Conservation (phyloP, 2,329 filamentous ascomycete species). For the Blastomyces gilchristii region DNA sequence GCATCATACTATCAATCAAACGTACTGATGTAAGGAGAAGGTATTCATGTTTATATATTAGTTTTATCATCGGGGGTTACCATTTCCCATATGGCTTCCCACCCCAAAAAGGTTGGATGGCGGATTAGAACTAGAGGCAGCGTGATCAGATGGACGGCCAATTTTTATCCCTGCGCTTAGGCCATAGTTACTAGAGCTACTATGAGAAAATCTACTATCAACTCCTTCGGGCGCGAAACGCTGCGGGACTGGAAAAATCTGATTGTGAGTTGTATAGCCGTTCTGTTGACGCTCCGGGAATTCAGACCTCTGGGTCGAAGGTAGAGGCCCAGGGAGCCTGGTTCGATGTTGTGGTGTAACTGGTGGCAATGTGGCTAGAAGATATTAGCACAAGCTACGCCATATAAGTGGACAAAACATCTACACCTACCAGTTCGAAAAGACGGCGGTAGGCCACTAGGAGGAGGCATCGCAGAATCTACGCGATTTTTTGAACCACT, state of each 20-base stretch:
- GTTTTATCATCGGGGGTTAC: background rate
- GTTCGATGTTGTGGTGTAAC: constrained; percentile 15
- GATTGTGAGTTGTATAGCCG: constrained; percentile 1
- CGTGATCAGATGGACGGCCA: constrained; percentile 10
- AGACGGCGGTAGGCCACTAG: constrained; percentile 17
- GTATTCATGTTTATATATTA: background rate
- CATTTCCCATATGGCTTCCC: background rate
- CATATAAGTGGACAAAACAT: background rate
- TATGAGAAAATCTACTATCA: constrained; percentile 3
- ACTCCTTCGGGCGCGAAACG: constrained; percentile 7
- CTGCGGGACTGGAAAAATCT: constrained; percentile 7
- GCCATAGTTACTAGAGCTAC: constrained; percentile 10
- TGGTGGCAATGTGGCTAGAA: constrained; percentile 11
- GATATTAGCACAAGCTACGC: constrained; percentile 2
- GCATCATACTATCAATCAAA: background rate
- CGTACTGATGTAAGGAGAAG: background rate
- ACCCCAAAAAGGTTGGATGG: background rate
- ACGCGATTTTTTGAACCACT: constrained; percentile 23
- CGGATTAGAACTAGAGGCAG: background rate
- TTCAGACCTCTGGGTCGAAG: background rate
- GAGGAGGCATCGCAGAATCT: constrained; percentile 25
- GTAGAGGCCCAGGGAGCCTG: constrained; percentile 10
- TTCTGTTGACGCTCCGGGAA: background rate
- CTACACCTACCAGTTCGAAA: constrained; percentile 19
- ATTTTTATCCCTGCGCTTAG: constrained; percentile 16